Conservation (phyloP, 352 stramenopile species). For the Phytophthora parvispora region DNA sequence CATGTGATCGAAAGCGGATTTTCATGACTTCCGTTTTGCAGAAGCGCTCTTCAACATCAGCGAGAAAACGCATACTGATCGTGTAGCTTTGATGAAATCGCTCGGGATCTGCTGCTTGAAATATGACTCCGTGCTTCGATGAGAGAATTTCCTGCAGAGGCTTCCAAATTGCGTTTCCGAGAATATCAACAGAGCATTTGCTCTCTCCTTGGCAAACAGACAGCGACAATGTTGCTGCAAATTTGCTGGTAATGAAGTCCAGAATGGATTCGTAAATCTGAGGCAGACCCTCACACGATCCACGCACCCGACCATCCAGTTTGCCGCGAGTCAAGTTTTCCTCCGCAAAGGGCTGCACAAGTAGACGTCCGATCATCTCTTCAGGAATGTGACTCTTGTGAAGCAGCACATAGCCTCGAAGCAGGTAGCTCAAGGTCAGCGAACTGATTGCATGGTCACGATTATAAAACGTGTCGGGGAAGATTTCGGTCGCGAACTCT, state of each 20-base stretch:
- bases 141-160: conserved; percentile 74
- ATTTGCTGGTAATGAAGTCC: conserved; percentile 80
- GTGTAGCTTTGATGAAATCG: conserved; percentile 88
- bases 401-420: conserved; percentile 82
- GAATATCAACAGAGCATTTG: conserved; percentile 80
- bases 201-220: conserved; percentile 73
- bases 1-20: conserved; percentile 72
- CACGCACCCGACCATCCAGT: conserved; percentile 74
- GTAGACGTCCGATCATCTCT: conserved; percentile 81
- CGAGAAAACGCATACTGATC: conserved; percentile 80
- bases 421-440: conserved; percentile 68
- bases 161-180: conserved; percentile 88
- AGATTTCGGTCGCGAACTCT: conserved; percentile 88
- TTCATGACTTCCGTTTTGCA: conserved; percentile 70
- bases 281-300: conserved; percentile 80
- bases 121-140: conserved; percentile 83
- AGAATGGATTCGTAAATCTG: conserved; percentile 81
- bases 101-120: conserved; percentile 81
- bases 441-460: conserved; percentile 81
- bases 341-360: conserved; percentile 85
- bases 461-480: conserved; percentile 90
- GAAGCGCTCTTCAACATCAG: conserved; percentile 58
- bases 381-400: conserved; percentile 83
- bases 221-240: conserved; percentile 65
- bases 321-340: conserved; percentile 82